Percentiles rank a stretch among this genome's conserved stretches.
These are phyloP conservation scores for Mucor irregularis DNA, from an alignment of 371 early-diverging fungal species.

Conservation along the genomic window DNA sequence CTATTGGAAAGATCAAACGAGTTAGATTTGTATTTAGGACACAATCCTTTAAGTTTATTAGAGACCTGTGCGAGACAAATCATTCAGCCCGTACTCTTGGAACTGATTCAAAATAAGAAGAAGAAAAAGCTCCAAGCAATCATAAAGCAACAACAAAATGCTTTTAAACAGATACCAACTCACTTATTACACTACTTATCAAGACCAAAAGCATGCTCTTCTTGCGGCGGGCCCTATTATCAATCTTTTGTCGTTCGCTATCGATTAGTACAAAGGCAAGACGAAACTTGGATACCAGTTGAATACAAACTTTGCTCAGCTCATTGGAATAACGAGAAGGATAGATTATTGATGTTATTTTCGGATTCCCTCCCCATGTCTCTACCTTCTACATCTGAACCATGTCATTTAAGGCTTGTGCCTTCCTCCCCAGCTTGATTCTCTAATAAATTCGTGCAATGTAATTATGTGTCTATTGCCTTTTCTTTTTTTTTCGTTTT, in stretches of 20 bases:
- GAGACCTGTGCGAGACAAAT: conserved; percentile 79
- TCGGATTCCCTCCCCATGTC: background rate
- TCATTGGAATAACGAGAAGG: conserved; percentile 76
- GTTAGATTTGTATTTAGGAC: conserved; percentile 18
- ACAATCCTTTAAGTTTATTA: conserved; percentile 56
- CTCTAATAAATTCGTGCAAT: background rate
- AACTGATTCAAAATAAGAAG: conserved; percentile 53
- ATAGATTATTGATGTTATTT: conserved; percentile 50
- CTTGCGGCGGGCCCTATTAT: conserved; percentile 89
- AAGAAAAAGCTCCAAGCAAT: conserved; percentile 5
- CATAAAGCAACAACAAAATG: background rate
- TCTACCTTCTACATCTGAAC: conserved; percentile 10
- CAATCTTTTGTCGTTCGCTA: conserved; percentile 61
- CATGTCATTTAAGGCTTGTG: conserved; percentile 6
- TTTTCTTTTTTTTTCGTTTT: background rate
- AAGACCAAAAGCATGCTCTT: conserved; percentile 71
- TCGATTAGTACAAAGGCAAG: conserved; percentile 61
- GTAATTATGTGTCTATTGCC: too few relatives aligned
- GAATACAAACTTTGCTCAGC: conserved; percentile 78
- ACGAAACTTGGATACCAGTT: conserved; percentile 52
- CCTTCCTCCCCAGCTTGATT: background rate
- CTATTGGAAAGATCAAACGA: conserved; percentile 24
- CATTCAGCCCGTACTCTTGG: conserved; percentile 59
- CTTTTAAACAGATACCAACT: conserved; percentile 31
- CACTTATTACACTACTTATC: conserved; percentile 64